Percentiles rank a stretch among this genome's conserved stretches.
phyloP scores from a whole-genome alignment of 2,329 filamentous ascomycete genomes.

The Teratosphaeria gauchensis region DNA sequence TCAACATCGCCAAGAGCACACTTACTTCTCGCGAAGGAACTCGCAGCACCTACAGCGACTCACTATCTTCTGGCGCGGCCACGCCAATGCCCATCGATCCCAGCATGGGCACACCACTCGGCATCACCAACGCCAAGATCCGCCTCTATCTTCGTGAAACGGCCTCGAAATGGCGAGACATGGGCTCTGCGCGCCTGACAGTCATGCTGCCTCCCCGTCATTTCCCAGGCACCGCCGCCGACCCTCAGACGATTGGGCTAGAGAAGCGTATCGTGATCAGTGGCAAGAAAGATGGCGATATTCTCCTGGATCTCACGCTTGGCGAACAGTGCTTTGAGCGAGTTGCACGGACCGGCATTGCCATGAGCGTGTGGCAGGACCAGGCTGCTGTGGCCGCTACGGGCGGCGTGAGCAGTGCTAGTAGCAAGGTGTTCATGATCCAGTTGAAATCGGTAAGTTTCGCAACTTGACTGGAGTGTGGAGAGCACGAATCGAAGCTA shows the following conservation, averaged over 20 bases:
- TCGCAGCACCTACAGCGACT: conserved; percentile 49
- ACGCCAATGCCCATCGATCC: conserved; percentile 24
- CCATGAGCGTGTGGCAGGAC: conserved; percentile 75
- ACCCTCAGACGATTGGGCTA: conserved; percentile 39
- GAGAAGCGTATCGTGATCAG: conserved; percentile 81
- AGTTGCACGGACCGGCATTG: conserved; percentile 75
- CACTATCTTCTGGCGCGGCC: conserved; percentile 39
- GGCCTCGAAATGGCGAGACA: conserved; percentile 77
- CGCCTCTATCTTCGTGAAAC: conserved; percentile 71
- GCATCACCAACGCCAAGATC: conserved; percentile 71
- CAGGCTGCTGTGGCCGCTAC: conserved; percentile 52
- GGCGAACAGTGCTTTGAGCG: conserved; percentile 77
- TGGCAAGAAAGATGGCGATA: conserved; percentile 56
- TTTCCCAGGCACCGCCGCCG: conserved; percentile 25
- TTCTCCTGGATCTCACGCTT: conserved; percentile 73
- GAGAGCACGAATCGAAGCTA: conserved; percentile 2
- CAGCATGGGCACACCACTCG: conserved; percentile 40
- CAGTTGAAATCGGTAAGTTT: conserved; percentile 31
- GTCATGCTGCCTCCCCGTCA: conserved; percentile 61
- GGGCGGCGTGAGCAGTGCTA: conserved; percentile 47
- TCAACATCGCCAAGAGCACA: conserved; percentile 75
- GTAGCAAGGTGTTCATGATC: conserved; percentile 55
- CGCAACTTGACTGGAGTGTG: not conserved
- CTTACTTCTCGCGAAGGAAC: conserved; percentile 50
- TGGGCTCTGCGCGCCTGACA: conserved; percentile 73